phyloP scores from a whole-genome alignment of 805 yeast genomes.

The Ogataea methanolica region DNA sequence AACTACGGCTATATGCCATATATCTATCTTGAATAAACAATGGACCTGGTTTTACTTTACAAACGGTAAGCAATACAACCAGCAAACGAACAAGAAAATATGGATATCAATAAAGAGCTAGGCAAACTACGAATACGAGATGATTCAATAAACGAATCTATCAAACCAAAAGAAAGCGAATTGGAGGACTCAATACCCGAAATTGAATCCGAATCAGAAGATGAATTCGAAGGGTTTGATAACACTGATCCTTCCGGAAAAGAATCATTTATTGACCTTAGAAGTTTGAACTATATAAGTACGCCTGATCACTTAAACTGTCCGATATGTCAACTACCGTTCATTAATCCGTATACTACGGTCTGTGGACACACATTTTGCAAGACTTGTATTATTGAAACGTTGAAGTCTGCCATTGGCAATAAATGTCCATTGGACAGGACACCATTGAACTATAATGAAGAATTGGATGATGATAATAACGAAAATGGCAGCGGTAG shows the following conservation, averaged over 20 bases:
- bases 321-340: constrained; percentile 67
- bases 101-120: too few relatives aligned
- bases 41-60: too few relatives aligned
- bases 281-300: constrained; percentile 21
- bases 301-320: constrained; percentile 36
- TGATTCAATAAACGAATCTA: too few relatives aligned
- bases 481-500: not conserved
- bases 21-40: too few relatives aligned
- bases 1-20: too few relatives aligned
- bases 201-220: not conserved
- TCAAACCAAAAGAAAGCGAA: too few relatives aligned
- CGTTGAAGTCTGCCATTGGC: constrained; percentile 35
- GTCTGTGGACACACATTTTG: constrained; percentile 70
- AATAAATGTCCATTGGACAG: constrained; percentile 59
- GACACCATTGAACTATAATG: constrained; percentile 34
- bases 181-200: not conserved
- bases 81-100: too few relatives aligned
- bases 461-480: constrained; percentile 1
- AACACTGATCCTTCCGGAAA: constrained; percentile 1
- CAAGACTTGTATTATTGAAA: constrained; percentile 45
- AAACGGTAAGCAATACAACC: too few relatives aligned
- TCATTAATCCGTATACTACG: constrained; percentile 57
- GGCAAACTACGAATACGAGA: too few relatives aligned
- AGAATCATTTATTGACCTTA: constrained; percentile 20
- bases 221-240: constrained; percentile 5